A percentile compares a stretch with the other conserved stretches of the same genome.
phyloP scores from a whole-genome alignment of 441 rosid species.

The California macrophylla region DNA sequence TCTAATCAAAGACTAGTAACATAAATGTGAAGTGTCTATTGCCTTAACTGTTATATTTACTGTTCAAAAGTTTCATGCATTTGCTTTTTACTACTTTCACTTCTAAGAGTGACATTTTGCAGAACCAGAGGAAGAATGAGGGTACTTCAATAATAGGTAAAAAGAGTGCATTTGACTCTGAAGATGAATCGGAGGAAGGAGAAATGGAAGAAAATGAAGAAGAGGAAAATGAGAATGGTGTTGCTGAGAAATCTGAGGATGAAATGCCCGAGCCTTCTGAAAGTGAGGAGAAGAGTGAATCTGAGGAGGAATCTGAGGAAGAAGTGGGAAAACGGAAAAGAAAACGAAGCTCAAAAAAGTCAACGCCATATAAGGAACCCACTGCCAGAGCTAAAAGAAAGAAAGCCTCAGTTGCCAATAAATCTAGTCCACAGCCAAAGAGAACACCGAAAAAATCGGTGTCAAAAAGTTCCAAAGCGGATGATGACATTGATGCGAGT shows the following conservation, averaged over 20 bases:
- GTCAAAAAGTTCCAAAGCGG: slow-evolving; percentile 38
- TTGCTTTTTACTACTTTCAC: background rate
- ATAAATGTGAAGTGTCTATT: background rate
- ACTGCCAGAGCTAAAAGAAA: slow-evolving; percentile 47
- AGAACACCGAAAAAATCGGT: slow-evolving; percentile 36
- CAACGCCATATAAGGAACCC: slow-evolving; percentile 43
- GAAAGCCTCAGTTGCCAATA: slow-evolving; percentile 28
- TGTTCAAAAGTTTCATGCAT: background rate
- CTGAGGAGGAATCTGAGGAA: slow-evolving; percentile 73
- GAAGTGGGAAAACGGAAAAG: slow-evolving; percentile 42
- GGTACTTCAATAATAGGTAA: slow-evolving; percentile 32
- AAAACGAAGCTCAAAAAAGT: slow-evolving; percentile 23
- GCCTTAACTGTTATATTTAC: background rate
- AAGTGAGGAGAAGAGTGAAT: slow-evolving; percentile 59
- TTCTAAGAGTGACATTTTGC: slow-evolving; percentile 13
- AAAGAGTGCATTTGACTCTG: slow-evolving; percentile 1
- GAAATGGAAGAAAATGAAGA: slow-evolving; percentile 38
- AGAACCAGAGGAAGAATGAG: slow-evolving; percentile 52
- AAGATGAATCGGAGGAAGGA: background rate
- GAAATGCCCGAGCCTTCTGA: slow-evolving; percentile 48
- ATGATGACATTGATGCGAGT: slow-evolving; percentile 46
- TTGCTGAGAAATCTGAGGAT: slow-evolving; percentile 56
- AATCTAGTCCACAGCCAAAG: slow-evolving; percentile 39
- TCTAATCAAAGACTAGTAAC: background rate
- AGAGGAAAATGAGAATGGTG: slow-evolving; percentile 58